A percentile compares a stretch with the other conserved stretches of the same genome.
These are phyloP conservation scores for Phylloporus rhodoxanthus DNA, from an alignment of 768 basidiomycete species.

Conservation along the genomic window DNA sequence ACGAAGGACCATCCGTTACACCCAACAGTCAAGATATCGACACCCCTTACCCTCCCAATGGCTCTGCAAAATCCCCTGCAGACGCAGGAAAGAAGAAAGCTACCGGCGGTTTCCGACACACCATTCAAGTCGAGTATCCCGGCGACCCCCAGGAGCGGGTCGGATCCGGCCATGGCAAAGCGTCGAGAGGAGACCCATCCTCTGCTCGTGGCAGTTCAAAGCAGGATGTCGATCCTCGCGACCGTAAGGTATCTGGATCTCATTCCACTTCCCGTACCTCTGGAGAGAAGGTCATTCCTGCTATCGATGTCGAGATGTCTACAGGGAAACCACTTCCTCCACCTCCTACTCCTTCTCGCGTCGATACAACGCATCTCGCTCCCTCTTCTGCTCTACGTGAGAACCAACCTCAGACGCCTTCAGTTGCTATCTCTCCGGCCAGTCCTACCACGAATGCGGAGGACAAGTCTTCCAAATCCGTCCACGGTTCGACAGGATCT, in stretches of 20 bases:
- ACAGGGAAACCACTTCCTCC: constrained; percentile 30
- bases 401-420: constrained; percentile 26
- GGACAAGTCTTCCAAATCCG: constrained; percentile 27
- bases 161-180: constrained; percentile 19
- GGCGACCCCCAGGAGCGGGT: constrained; percentile 43
- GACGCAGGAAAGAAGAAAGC: constrained; percentile 46
- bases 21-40: constrained; percentile 18
- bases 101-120: constrained; percentile 63
- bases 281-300: constrained; percentile 18
- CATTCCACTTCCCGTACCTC: constrained; percentile 1
- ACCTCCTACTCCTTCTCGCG: constrained; percentile 19
- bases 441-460: constrained; percentile 32
- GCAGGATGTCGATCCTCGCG: constrained; percentile 13
- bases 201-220: constrained; percentile 11
- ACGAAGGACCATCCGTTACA: constrained; percentile 17
- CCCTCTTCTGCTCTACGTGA: constrained; percentile 26
- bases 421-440: constrained; percentile 36
- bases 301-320: constrained; percentile 8
- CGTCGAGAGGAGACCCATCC: constrained; percentile 12
- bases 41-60: constrained; percentile 19
- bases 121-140: constrained; percentile 90
- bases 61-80: constrained; percentile 30
- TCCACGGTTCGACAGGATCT: constrained; percentile 33
- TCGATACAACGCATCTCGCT: constrained; percentile 18
- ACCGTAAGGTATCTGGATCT: constrained; percentile 14